Percentiles rank a stretch among this genome's conserved stretches.
Evolutionary conservation across 345 rosid species (phyloP).

Genomic region (Pugionium cornutum): DNA sequence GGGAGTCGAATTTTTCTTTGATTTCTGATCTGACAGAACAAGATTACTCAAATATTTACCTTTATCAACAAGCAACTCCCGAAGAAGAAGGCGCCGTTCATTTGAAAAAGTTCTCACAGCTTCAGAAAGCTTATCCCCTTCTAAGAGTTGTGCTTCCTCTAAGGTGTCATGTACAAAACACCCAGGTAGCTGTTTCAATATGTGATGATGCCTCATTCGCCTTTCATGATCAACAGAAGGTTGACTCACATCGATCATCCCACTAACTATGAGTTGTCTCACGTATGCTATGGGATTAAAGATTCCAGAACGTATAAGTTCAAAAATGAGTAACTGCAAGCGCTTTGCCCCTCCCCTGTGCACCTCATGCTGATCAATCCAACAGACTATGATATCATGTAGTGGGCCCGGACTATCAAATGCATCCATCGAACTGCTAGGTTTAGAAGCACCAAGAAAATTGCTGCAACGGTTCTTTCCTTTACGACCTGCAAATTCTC

Average conservation of each 20-base stretch:
- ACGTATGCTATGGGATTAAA: slow-evolving; percentile 90
- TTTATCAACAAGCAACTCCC: slow-evolving; percentile 47
- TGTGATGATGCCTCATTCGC: slow-evolving; percentile 68
- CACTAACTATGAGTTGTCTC: slow-evolving; percentile 89
- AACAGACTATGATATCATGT: slow-evolving; percentile 92
- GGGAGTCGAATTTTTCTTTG: slow-evolving; percentile 40
- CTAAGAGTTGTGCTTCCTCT: slow-evolving; percentile 66
- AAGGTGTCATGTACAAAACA: slow-evolving; percentile 57
- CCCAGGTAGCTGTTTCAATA: slow-evolving; percentile 88
- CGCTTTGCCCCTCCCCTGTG: slow-evolving; percentile 73
- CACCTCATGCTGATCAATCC: slow-evolving; percentile 97
- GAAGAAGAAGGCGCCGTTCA: slow-evolving; percentile 81
- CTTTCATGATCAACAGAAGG: slow-evolving; percentile 53
- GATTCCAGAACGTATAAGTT: slow-evolving; percentile 78
- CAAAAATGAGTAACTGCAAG: slow-evolving; percentile 70
- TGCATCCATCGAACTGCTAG: slow-evolving; percentile 45
- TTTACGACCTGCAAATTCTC: slow-evolving; percentile 41
- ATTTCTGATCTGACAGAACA: slow-evolving; percentile 43
- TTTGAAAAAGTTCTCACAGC: slow-evolving; percentile 68
- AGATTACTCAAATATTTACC: slow-evolving; percentile 32
- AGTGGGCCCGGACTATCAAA: slow-evolving; percentile 92
- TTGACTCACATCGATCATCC: slow-evolving; percentile 63
- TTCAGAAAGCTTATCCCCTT: slow-evolving; percentile 61
- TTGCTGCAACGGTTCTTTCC: slow-evolving; percentile 44
- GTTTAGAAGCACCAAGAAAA: slow-evolving; percentile 42